A percentile compares a stretch with the other conserved stretches of the same genome.
These are phyloP conservation scores for Neopestalotiopsis clavispora DNA, from an alignment of 2,329 filamentous ascomycete species.

Conservation along the genomic window DNA sequence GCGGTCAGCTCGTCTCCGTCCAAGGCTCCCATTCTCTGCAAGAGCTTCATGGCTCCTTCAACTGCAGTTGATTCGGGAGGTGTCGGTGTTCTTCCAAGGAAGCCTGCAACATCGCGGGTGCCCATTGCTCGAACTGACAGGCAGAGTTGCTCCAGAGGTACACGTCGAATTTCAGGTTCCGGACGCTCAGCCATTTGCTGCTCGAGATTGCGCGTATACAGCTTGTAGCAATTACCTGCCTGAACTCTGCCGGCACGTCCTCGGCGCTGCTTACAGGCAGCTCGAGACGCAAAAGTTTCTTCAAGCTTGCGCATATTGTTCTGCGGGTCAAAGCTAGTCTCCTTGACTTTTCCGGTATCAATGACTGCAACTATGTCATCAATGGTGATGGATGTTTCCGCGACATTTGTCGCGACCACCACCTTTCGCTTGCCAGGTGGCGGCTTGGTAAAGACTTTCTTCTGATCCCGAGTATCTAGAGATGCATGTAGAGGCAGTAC, in stretches of 20 bases:
- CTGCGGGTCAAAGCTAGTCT: conserved; percentile 89
- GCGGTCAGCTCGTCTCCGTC: conserved; percentile 87
- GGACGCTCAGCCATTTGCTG: conserved; percentile 85
- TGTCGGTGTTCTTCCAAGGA: conserved; percentile 85
- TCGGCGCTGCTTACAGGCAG: conserved; percentile 91
- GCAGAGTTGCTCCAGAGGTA: conserved; percentile 92
- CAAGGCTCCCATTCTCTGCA: conserved; percentile 86
- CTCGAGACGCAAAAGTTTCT: conserved; percentile 93
- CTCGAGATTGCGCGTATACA: conserved; percentile 88
- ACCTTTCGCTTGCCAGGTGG: conserved; percentile 87
- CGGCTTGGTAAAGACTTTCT: conserved; percentile 78
- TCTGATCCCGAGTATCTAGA: conserved; percentile 85
- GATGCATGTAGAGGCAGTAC: conserved; percentile 91
- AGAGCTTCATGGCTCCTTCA: conserved; percentile 78
- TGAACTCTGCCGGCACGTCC: conserved; percentile 93
- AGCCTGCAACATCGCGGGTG: conserved; percentile 77
- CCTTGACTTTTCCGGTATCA: conserved; percentile 93
- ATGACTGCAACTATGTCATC: conserved; percentile 97
- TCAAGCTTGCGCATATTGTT: conserved; percentile 94
- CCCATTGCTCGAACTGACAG: conserved; percentile 96
- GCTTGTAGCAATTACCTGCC: conserved; percentile 90
- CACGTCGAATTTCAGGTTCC: conserved; percentile 90
- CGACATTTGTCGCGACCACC: conserved; percentile 94
- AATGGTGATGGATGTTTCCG: conserved; percentile 98
- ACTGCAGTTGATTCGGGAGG: conserved; percentile 87